Evolutionary conservation across 768 basidiomycete genomes (phyloP).

Genomic region (Exidia glandulosa): DNA sequence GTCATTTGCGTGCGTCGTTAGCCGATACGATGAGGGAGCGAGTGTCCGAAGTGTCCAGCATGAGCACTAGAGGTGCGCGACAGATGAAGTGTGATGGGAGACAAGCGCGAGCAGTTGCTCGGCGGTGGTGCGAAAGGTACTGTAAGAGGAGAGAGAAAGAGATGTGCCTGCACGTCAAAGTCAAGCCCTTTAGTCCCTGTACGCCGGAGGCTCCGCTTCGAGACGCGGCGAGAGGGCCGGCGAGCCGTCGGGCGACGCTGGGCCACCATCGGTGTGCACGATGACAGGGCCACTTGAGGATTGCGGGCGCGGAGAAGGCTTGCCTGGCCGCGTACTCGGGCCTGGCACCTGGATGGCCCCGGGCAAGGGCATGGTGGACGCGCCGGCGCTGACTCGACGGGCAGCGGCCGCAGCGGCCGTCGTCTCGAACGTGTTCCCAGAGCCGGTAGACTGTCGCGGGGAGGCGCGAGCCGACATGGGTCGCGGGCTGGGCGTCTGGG

Average conservation of each 20-base stretch:
- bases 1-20: too few relatives aligned
- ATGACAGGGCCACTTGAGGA: neutral
- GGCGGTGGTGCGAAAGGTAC: too few relatives aligned
- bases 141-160: neutral
- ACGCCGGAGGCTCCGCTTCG: neutral
- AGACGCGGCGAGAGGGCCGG: too few relatives aligned
- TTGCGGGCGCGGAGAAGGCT: neutral
- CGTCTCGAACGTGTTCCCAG: neutral
- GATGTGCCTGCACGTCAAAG: neutral
- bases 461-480: neutral
- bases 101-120: too few relatives aligned
- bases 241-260: too few relatives aligned
- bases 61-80: too few relatives aligned
- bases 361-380: too few relatives aligned
- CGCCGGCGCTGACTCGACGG: too few relatives aligned
- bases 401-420: neutral
- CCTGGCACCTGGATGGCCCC: too few relatives aligned
- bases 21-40: too few relatives aligned
- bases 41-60: too few relatives aligned
- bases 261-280: neutral
- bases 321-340: neutral
- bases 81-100: too few relatives aligned
- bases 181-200: neutral
- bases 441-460: neutral
- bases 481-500: neutral